A percentile compares a stretch with the other conserved stretches of the same genome.
Evolutionary conservation across 768 basidiomycete species (phyloP).

Genomic region (Mycena vulgaris): DNA sequence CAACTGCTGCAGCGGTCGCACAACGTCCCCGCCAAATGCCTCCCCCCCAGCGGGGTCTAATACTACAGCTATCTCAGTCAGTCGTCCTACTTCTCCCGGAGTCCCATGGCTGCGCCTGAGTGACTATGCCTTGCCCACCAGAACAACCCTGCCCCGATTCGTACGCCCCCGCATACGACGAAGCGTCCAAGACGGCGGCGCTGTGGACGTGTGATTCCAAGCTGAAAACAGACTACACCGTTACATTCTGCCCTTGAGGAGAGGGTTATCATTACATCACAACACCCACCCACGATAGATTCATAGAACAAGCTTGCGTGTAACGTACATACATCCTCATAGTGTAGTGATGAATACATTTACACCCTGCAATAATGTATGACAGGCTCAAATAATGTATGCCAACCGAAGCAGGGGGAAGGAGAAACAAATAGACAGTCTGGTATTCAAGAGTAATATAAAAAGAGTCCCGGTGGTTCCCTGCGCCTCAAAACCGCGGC

Average conservation of each 20-base stretch:
- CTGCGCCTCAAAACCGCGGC: constrained; percentile 36
- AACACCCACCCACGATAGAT: no score
- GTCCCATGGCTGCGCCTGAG: not conserved
- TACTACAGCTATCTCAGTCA: constrained; percentile 34
- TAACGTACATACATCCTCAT: not conserved
- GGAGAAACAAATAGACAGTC: not conserved
- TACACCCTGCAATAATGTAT: constrained; percentile 2
- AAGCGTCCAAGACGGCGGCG: constrained; percentile 60
- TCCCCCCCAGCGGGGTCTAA: constrained; percentile 31
- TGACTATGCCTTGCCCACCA: not conserved
- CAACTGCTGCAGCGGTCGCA: constrained; percentile 25
- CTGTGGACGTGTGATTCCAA: constrained; percentile 57
- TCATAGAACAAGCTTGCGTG: no score
- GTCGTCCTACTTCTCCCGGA: not conserved
- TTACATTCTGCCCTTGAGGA: constrained; percentile 47
- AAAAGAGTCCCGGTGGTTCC: not conserved
- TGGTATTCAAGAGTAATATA: not conserved
- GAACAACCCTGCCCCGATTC: constrained; percentile 51
- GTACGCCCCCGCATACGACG: constrained; percentile 64
- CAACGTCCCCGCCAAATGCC: constrained; percentile 29
- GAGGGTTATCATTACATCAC: not conserved
- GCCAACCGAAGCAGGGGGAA: not conserved
- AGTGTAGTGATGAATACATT: constrained; percentile 8
- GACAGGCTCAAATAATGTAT: constrained; percentile 19
- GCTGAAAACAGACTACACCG: constrained; percentile 49